These are phyloP conservation scores for Colletotrichum gigasporum DNA, from an alignment of 2,329 filamentous ascomycete species.

Conservation along the genomic window DNA sequence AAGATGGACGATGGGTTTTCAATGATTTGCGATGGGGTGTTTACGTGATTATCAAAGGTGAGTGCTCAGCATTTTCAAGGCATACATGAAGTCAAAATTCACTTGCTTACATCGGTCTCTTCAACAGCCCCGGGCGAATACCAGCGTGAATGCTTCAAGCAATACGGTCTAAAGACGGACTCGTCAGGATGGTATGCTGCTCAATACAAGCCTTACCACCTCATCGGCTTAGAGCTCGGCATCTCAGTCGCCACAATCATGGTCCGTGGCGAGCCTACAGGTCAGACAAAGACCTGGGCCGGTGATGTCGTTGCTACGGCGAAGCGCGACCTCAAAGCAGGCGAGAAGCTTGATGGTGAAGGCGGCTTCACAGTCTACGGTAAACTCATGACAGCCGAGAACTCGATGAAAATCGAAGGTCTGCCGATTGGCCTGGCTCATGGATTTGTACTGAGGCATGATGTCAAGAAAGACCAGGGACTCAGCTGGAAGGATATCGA, in stretches of 20 bases:
- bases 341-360: conserved; percentile 60
- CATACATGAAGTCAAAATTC: too few relatives aligned
- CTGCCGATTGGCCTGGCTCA: conserved; percentile 54
- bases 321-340: conserved; percentile 53
- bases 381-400: conserved; percentile 49
- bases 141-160: conserved; percentile 52
- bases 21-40: too few relatives aligned
- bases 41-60: too few relatives aligned
- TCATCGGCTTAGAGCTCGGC: conserved; percentile 57
- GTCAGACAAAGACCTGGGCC: conserved; percentile 52
- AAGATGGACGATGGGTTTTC: conserved; percentile 50
- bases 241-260: conserved; percentile 54
- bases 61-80: too few relatives aligned
- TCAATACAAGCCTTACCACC: conserved; percentile 57
- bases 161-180: conserved; percentile 55
- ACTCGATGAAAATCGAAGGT: conserved; percentile 50
- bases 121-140: conserved; percentile 45
- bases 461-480: conserved; percentile 50
- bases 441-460: conserved; percentile 49
- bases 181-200: conserved; percentile 50
- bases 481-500: conserved; percentile 56
- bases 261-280: conserved; percentile 55
- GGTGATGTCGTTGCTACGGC: conserved; percentile 57
- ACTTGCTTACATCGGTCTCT: conserved; percentile 21
- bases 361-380: conserved; percentile 57